These are phyloP conservation scores for Favolaschia claudopus DNA, from an alignment of 768 basidiomycete genomes.

Conservation along the genomic window DNA sequence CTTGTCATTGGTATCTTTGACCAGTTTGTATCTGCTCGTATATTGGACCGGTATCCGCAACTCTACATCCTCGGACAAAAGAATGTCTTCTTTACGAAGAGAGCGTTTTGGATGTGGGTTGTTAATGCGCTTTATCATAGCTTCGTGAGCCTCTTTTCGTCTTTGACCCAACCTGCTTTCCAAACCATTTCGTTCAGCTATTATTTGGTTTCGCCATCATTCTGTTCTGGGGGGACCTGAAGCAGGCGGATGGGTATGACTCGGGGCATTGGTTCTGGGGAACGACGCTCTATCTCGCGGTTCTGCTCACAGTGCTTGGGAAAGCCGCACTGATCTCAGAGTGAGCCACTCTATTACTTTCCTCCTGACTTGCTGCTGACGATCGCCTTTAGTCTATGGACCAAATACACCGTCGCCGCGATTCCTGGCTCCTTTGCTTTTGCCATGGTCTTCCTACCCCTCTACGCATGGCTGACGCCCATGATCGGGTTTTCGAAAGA, in stretches of 20 bases:
- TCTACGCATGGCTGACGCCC: constrained; percentile 90
- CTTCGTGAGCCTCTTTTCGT: constrained; percentile 56
- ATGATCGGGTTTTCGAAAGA: constrained; percentile 88
- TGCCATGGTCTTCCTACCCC: constrained; percentile 93
- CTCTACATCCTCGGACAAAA: constrained; percentile 93
- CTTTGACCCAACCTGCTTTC: too few species aligned
- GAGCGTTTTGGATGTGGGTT: constrained; percentile 92
- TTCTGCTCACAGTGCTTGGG: constrained; percentile 93
- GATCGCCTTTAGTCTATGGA: constrained; percentile 83
- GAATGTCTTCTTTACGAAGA: constrained; percentile 92
- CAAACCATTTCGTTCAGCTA: constrained; percentile 61
- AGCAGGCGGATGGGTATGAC: constrained; percentile 80
- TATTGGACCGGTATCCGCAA: constrained; percentile 97
- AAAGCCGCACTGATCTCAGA: constrained; percentile 98
- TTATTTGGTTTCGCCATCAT: constrained; percentile 88
- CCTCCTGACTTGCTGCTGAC: constrained; percentile 1
- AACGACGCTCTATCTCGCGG: constrained; percentile 92
- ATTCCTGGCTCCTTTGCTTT: constrained; percentile 97
- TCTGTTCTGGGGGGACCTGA: constrained; percentile 93
- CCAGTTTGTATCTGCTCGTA: constrained; percentile 96
- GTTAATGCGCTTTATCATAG: constrained; percentile 91
- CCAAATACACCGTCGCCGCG: constrained; percentile 97
- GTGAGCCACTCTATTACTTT: constrained; percentile 57
- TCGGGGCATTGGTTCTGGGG: constrained; percentile 99
- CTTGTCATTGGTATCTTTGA: constrained; percentile 98